Conservation (phyloP, 2,329 filamentous ascomycete species). For the Penicillium corylophilum region DNA sequence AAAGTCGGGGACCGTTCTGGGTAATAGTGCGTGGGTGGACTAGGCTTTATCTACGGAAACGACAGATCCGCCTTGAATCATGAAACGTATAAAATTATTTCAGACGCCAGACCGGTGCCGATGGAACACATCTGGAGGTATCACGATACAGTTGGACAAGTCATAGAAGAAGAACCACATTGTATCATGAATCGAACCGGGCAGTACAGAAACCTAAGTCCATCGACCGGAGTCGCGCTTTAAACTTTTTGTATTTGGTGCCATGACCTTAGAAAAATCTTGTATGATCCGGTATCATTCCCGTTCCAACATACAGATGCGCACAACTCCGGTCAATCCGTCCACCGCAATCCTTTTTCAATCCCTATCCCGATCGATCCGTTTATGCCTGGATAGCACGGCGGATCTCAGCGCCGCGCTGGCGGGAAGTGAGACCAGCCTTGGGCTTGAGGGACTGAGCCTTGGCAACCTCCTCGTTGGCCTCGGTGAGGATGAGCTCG, state of each 20-base stretch:
- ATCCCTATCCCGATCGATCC: slow-evolving; percentile 28
- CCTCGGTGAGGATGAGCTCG: slow-evolving; percentile 98
- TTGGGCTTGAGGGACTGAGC: slow-evolving; percentile 51
- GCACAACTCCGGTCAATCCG: slow-evolving; percentile 40
- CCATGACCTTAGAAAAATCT: slow-evolving; percentile 27
- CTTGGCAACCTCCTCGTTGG: slow-evolving; percentile 94
- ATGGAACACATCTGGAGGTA: not conserved
- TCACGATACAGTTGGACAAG: not conserved
- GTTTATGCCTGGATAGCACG: slow-evolving; percentile 59
- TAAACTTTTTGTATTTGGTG: slow-evolving; percentile 31
- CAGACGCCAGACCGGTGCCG: slow-evolving; percentile 1
- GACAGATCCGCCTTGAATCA: not conserved
- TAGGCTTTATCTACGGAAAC: not conserved
- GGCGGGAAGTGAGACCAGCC: slow-evolving; percentile 63
- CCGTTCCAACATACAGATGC: slow-evolving; percentile 30
- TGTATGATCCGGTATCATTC: slow-evolving; percentile 30
- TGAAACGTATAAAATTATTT: slow-evolving; percentile 16
- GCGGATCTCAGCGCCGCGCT: slow-evolving; percentile 72
- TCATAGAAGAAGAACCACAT: slow-evolving; percentile 25
- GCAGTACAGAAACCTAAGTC: slow-evolving; percentile 26
- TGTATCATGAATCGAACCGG: slow-evolving; percentile 28
- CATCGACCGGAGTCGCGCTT: slow-evolving; percentile 25
- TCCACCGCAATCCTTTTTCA: slow-evolving; percentile 31
- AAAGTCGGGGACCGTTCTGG: not conserved
- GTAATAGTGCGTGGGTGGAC: not conserved